Evolutionary conservation across 805 yeast species (phyloP).

Genomic region (Saccharomycopsis sp.): DNA sequence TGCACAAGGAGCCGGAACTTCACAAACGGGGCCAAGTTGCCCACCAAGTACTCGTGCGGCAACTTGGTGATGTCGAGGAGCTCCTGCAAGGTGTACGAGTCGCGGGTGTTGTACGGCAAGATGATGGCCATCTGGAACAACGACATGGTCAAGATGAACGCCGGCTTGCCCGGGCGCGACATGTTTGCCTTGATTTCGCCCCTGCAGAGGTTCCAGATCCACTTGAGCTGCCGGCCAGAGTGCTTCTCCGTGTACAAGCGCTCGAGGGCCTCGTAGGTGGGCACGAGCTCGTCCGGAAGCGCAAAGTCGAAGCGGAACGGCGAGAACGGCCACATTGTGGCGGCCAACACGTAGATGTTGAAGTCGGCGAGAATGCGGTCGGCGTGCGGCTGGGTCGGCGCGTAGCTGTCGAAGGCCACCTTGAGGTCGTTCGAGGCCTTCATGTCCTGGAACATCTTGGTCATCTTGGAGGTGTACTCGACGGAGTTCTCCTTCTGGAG

Average conservation of each 20-base stretch:
- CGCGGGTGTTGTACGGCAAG: conserved; percentile 71
- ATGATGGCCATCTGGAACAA: conserved; percentile 83
- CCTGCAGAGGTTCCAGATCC: conserved; percentile 94
- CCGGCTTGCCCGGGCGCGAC: conserved; percentile 73
- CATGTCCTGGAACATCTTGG: conserved; percentile 95
- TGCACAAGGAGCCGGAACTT: conserved; percentile 71
- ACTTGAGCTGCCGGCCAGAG: conserved; percentile 79
- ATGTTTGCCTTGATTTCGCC: conserved; percentile 87
- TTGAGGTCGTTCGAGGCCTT: conserved; percentile 74
- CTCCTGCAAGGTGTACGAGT: conserved; percentile 51
- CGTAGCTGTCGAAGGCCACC: conserved; percentile 43
- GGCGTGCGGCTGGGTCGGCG: conserved; percentile 30
- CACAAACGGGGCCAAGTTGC: conserved; percentile 72
- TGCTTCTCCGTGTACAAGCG: conserved; percentile 68
- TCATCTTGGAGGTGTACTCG: conserved; percentile 89
- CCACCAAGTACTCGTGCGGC: conserved; percentile 56
- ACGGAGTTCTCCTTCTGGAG: conserved; percentile 83
- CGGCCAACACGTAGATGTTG: conserved; percentile 74
- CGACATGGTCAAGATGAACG: conserved; percentile 75
- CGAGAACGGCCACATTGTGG: conserved; percentile 81
- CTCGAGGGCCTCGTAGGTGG: conserved; percentile 60
- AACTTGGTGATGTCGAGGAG: conserved; percentile 64
- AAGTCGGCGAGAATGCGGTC: conserved; percentile 42
- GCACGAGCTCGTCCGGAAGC: conserved; percentile 61
- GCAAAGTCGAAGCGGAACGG: conserved; percentile 37